phyloP scores from a whole-genome alignment of 805 yeast species.

The Myxozyma mucilagina region DNA sequence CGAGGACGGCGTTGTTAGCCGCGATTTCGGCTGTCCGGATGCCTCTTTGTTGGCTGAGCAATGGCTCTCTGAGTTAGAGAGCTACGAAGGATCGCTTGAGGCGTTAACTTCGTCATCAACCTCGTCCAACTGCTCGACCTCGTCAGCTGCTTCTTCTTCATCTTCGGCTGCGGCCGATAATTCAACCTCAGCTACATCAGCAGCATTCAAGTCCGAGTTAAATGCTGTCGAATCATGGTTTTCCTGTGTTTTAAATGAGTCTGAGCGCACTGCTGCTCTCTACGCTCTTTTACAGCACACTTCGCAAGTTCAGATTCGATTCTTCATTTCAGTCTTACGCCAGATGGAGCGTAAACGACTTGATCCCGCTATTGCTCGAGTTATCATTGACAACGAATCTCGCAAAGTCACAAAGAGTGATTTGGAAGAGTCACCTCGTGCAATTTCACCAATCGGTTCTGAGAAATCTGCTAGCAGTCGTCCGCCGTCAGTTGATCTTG shows the following conservation, averaged over 20 bases:
- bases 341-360: slow-evolving; percentile 34
- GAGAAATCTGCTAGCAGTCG: slow-evolving; percentile 22
- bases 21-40: slow-evolving; percentile 2
- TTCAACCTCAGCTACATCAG: slow-evolving; percentile 34
- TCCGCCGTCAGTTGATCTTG: slow-evolving; percentile 15
- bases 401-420: background rate
- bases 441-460: slow-evolving; percentile 29
- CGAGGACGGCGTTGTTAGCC: background rate
- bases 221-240: slow-evolving; percentile 46
- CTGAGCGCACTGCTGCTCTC: slow-evolving; percentile 45
- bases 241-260: slow-evolving; percentile 39
- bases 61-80: slow-evolving; percentile 41
- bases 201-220: slow-evolving; percentile 41
- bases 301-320: slow-evolving; percentile 40
- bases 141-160: slow-evolving; percentile 27
- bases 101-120: slow-evolving; percentile 38
- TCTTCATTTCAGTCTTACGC: slow-evolving; percentile 40
- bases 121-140: slow-evolving; percentile 16
- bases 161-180: slow-evolving; percentile 1
- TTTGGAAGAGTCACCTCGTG: slow-evolving; percentile 3
- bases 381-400: background rate
- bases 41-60: slow-evolving; percentile 34
- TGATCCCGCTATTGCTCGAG: slow-evolving; percentile 9
- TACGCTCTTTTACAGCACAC: slow-evolving; percentile 42
- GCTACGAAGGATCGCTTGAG: slow-evolving; percentile 38